phyloP scores from a whole-genome alignment of 140 eudicot species.

The Oenanthe javanica region DNA sequence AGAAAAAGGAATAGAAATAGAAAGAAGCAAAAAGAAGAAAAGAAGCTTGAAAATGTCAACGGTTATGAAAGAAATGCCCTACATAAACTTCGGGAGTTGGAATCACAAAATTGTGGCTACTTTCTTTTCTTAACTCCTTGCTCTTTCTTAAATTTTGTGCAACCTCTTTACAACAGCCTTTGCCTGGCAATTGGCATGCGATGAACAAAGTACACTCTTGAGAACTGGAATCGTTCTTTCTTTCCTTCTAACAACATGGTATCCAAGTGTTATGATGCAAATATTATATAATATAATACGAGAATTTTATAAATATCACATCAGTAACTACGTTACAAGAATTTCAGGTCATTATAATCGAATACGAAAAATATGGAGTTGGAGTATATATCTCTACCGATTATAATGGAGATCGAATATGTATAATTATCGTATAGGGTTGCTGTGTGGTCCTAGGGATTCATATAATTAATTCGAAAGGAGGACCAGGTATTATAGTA shows the following conservation, averaged over 20 bases:
- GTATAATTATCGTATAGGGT: not conserved
- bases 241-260: not conserved
- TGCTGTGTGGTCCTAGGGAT: constrained; percentile 11
- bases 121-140: not conserved
- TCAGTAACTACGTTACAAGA: too few relatives aligned
- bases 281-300: too few relatives aligned
- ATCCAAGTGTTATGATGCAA: too few relatives aligned
- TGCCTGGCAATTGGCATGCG: not conserved
- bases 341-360: too few relatives aligned
- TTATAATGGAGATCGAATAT: not conserved
- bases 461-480: constrained; percentile 4
- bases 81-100: not conserved
- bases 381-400: constrained; percentile 11
- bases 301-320: too few relatives aligned
- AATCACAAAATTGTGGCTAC: not conserved
- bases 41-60: constrained; percentile 40
- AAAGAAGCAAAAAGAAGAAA: not conserved
- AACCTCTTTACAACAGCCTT: constrained; percentile 5
- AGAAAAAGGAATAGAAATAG: not conserved
- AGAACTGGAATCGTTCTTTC: not conserved
- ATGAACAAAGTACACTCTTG: not conserved
- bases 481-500: not conserved
- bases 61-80: constrained; percentile 17
- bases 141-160: constrained; percentile 12
- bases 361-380: too few relatives aligned